Conservation (phyloP, 2,329 filamentous ascomycete genomes). For the Neopestalotiopsis rosae region DNA sequence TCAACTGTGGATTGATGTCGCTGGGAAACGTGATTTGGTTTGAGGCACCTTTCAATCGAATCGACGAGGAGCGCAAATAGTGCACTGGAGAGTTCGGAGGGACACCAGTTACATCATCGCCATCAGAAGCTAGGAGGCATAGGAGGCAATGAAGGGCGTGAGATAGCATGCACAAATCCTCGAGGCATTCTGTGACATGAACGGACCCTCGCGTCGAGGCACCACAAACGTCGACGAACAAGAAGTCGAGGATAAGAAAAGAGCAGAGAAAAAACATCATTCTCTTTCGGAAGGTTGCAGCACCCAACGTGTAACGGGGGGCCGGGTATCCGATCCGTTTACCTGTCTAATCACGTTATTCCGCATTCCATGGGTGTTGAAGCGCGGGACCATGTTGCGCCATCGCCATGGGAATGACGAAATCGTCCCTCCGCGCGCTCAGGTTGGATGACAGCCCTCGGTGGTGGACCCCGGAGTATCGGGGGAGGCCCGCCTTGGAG, state of each 20-base stretch:
- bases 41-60: too few species aligned
- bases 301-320: not conserved
- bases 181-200: too few species aligned
- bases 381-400: not conserved
- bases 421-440: constrained; percentile 10
- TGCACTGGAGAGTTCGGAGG: too few species aligned
- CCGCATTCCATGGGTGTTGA: not conserved
- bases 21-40: too few species aligned
- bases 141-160: too few species aligned
- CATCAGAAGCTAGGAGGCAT: too few species aligned
- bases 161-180: too few species aligned
- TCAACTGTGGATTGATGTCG: too few species aligned
- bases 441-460: constrained; percentile 10
- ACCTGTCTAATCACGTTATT: not conserved
- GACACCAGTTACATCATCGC: too few species aligned
- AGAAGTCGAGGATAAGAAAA: not conserved
- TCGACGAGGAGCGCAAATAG: too few species aligned
- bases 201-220: too few species aligned
- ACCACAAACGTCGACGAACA: too few species aligned
- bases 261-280: not conserved
- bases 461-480: constrained; percentile 9
- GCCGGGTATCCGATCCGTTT: not conserved
- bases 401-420: constrained; percentile 11
- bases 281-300: not conserved
- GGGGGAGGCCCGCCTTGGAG: constrained; percentile 1